Conservation (phyloP, 176 grass and related monocot genomes). For the Phoenix dactylifera region DNA sequence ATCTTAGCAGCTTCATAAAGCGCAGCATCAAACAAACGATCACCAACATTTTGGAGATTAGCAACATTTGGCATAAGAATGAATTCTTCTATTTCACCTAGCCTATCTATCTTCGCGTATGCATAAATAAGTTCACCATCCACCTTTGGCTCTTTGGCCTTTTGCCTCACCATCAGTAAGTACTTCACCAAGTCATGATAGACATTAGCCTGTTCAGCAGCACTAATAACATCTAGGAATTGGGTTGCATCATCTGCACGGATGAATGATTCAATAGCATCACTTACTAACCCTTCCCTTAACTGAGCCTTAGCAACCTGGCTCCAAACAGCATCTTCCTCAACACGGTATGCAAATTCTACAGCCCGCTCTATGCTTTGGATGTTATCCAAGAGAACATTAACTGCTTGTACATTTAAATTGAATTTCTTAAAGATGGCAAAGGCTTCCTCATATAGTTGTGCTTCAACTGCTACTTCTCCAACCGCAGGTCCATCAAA, state of each 20-base stretch:
- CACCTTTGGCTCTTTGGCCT: conserved; percentile 68
- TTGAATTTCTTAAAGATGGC: conserved; percentile 99
- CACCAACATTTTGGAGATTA: conserved; percentile 90
- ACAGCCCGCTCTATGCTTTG: conserved; percentile 87
- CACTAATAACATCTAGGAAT: conserved; percentile 83
- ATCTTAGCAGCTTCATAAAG: conserved; percentile 99
- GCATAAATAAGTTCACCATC: conserved; percentile 93
- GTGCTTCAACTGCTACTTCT: conserved; percentile 89
- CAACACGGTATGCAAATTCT: conserved; percentile 87
- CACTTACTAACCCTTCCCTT: conserved; percentile 79
- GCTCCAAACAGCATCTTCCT: conserved; percentile 97
- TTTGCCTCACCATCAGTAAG: conserved; percentile 83
- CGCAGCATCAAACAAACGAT: conserved; percentile 77
- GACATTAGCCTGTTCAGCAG: conserved; percentile 72
- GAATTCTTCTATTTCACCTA: conserved; percentile 91
- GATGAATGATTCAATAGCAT: conserved; percentile 98
- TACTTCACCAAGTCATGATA: conserved; percentile 78
- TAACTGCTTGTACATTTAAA: conserved; percentile 84
- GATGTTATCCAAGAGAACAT: conserved; percentile 88
- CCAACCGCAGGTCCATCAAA: conserved; percentile 98
- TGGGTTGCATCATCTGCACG: conserved; percentile 79
- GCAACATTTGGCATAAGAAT: conserved; percentile 99
- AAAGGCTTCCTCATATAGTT: conserved; percentile 89
- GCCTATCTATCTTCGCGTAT: conserved; percentile 81
- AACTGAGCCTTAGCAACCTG: conserved; percentile 93